Base-by-base conservation (phyloP, 768 basidiomycete genomes). In the Glaciozyma martinii region DNA sequence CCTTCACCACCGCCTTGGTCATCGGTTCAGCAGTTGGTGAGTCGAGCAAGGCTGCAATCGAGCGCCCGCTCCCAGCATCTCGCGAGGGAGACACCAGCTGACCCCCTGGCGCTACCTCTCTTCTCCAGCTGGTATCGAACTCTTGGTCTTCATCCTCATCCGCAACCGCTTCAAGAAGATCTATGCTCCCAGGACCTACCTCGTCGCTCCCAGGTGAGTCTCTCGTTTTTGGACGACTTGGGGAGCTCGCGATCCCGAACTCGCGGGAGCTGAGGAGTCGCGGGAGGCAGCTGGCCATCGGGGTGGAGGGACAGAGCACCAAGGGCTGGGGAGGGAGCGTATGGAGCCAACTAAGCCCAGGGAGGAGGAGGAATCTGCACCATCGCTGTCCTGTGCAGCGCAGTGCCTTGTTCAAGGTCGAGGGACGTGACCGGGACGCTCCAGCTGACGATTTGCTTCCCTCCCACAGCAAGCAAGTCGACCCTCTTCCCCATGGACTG, bases 121-220 rank as follows among this genome's bases (percentile, higher is more conserved):
- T 40, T 37, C 49, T 56, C 25, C 27, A 25, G 49, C 32, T 3
- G 18, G 15, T 9, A 29, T 23, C 3, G 5, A 59, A 60, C 75
- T 97, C 59, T 80, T 73, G 7, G 81, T 82, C 21, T 97, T 95
- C 78, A 86, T 91, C n/a, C 63, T 94, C 67, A 76, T 95, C 33
- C 80, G 92, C 49, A 84, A 86, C 16, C 85, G 84, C 73, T 95
- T 98, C 81, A 88, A 86, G 67, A 80, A 85, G 19, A 86, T 97
- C 55, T 98, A 91, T 75, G 88, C 91, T 72, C 93, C 92, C 0
- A 80, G 91, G 61, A 87, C 90, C 10, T 88, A 87, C 76, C 78
- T 80, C 49, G 81, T 81, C 6, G 82, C 83, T 30, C 53, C 53
- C 9, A 50, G 49, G 49, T 50, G 25, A 27, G 49, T 27, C 18